Percentiles rank a stretch among this genome's conserved stretches.
These are phyloP conservation scores for Solanum chaucha DNA, from an alignment of 257 asterid species.

Conservation along the genomic window DNA sequence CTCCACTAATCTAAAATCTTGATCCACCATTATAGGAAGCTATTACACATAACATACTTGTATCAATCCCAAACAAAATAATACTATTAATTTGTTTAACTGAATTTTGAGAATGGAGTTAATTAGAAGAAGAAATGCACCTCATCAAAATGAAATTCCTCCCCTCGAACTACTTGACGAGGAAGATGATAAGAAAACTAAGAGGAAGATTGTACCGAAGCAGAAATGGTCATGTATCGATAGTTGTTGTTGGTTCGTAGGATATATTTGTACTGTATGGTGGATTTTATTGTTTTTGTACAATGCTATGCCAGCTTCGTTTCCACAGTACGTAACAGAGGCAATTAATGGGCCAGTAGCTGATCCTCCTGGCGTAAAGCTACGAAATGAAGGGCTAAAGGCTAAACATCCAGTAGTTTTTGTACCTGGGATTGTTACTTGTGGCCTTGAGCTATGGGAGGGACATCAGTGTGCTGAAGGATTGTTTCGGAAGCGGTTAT, in stretches of 20 bases:
- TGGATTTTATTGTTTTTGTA: slow-evolving; percentile 59
- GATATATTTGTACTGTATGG: slow-evolving; percentile 66
- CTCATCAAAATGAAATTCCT: slow-evolving; percentile 24
- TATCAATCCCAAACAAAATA: not conserved
- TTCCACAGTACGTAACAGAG: slow-evolving; percentile 82
- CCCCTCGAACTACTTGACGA: not conserved
- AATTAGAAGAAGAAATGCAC: slow-evolving; percentile 42
- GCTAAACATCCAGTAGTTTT: slow-evolving; percentile 62
- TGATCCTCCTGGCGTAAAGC: slow-evolving; percentile 78
- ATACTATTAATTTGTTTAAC: not conserved
- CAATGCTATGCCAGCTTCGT: slow-evolving; percentile 85
- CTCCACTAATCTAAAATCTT: not conserved
- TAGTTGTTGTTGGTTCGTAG: slow-evolving; percentile 79
- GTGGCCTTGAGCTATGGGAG: slow-evolving; percentile 92
- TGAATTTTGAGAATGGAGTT: not conserved
- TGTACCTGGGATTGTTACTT: slow-evolving; percentile 83
- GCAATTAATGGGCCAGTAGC: slow-evolving; percentile 78
- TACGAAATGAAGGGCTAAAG: slow-evolving; percentile 54
- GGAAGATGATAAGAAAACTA: slow-evolving; percentile 4
- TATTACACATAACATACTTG: not conserved
- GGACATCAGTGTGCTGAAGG: slow-evolving; percentile 73
- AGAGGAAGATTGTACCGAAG: slow-evolving; percentile 10
- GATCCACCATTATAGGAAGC: not conserved
- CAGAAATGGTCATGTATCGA: slow-evolving; percentile 67
- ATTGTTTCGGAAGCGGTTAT: slow-evolving; percentile 41